Base-by-base conservation (phyloP, 306 rosid genomes). In the Casuarina equisetifolia region DNA sequence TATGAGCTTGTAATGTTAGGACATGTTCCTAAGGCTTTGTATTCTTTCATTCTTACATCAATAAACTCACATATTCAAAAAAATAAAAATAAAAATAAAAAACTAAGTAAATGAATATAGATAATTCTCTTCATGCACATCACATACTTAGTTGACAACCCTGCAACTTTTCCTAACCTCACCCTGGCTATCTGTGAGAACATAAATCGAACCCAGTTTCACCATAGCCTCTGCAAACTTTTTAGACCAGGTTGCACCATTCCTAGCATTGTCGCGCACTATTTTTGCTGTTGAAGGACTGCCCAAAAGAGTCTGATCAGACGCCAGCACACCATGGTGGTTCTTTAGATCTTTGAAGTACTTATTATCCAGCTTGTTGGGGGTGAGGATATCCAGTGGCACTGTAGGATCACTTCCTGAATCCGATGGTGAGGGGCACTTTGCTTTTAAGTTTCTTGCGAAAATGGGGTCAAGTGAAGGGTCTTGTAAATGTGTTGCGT, bases 141-240 rank as follows among this genome's bases (percentile, higher is more conserved):
- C 50, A 38, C 15, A 68, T 68, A 45, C 42, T 52, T 68, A 40
- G 39, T 46, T 46, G 5, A 48, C 74, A 25, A 70, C 16, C 40
- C 5, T 4, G 42, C 74, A 70, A 13, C 48, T 46, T 19, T 48
- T 43, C 66, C 74, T 61, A 13, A 74, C 59, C 69, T 55, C 77
- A 54, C 77, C 53, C 69, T 74, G 77, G 4, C 69, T 74, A n/a
- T 69, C 77, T 0, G 40, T 57, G 46, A 74, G 52, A 43, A 39
- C 64, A 38, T 73, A 35, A 72, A 72, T 72, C 25, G n/a, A 8
- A 55, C 77, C 77, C 77, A 55, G 55, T 57, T 74, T 74, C 62
- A 74, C 77, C 77, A 74, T 74, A n/a, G 77, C 69, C 9, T n/a
- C 68, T 12, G 69, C 77, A 55, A 74, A 74, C 46, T 74, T 74